A percentile compares a stretch with the other conserved stretches of the same genome.
phyloP scores from a whole-genome alignment of 1,139 yeast genomes.

The Scheffersomyces cryptocercus region DNA sequence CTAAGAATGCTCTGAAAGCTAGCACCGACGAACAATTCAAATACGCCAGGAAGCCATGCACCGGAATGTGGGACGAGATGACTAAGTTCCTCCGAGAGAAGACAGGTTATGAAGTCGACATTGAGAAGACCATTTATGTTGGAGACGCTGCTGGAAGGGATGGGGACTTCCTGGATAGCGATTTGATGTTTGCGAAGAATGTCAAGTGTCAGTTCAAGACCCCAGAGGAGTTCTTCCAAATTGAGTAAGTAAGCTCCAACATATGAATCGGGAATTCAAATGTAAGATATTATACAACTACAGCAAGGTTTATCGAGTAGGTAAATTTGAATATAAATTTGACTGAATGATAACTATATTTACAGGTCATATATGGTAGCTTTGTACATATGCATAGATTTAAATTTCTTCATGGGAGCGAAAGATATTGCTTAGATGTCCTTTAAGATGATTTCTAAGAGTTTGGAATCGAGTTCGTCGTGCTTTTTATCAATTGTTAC shows the following conservation, averaged over 20 bases:
- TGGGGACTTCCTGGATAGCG: slow-evolving; percentile 78
- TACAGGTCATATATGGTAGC: not conserved
- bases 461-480: slow-evolving; percentile 25
- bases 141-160: slow-evolving; percentile 96
- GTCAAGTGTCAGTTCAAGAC: slow-evolving; percentile 54
- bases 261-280: too few species aligned
- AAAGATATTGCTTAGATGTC: slow-evolving; percentile 14
- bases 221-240: slow-evolving; percentile 63
- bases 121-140: slow-evolving; percentile 61
- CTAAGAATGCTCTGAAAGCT: slow-evolving; percentile 19
- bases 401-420: slow-evolving; percentile 1
- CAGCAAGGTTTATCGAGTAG: too few species aligned
- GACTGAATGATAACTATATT: not conserved
- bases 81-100: slow-evolving; percentile 31
- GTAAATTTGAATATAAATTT: not conserved
- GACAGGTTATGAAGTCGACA: slow-evolving; percentile 27
- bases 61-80: slow-evolving; percentile 69
- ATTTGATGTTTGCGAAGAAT: slow-evolving; percentile 62
- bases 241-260: not conserved
- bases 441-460: slow-evolving; percentile 25
- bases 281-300: not conserved
- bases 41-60: slow-evolving; percentile 68
- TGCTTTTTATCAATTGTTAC: slow-evolving; percentile 20
- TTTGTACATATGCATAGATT: slow-evolving; percentile 1
- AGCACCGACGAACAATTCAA: slow-evolving; percentile 37